Base-by-base conservation (phyloP, 495 filamentous ascomycete species). In the Podospora anserina region DNA sequence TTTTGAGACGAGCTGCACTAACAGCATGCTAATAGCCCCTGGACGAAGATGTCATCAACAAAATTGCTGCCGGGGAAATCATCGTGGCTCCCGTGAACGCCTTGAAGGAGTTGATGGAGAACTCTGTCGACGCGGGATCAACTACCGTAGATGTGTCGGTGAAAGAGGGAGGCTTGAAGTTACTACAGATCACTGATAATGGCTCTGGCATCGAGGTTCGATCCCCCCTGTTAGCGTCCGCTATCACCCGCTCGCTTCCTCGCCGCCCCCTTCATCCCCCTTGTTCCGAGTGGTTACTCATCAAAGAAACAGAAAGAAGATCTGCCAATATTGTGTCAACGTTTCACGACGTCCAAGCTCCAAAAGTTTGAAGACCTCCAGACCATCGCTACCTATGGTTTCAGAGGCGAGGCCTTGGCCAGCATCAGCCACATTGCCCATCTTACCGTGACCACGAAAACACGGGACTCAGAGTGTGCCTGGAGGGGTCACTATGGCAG, bases 371-470 rank as follows among this genome's bases (percentile, higher is more conserved):
- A 99, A 76, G 96, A 99, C 76, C 84, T 99, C 65, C 88, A 88
- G 16, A 91, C 88, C 20, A 98, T 99, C 70, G 89, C 89, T 30
- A 98, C 96, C 16, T 99, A 99, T 77, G 96, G 96, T 30, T 99
- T 99, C 76, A 91, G 96, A 32, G 96, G 96, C 61, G 96, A 99
- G 80, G 96, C 96, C 13, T 80, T 99, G 71, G 96, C 96, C 13
- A 97, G 94, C 83, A 99, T 99, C 77, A 98, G 95, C 75, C 95
- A 99, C 79, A 97, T 98, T 70, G 93, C 96, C 61, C 96, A 98
- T 81, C 85, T 99, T 32, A 92, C 90, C 2, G 91, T 99, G 32
- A 97, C 94, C 13, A 98, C 96, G 1, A 96, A 91, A 78, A 98
- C 94, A 11, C 89, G 90, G 54, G 90, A 94, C 59, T 96, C 93